These are phyloP conservation scores for Pseudoperonospora humuli DNA, from an alignment of 352 stramenopile genomes.

Conservation along the genomic window DNA sequence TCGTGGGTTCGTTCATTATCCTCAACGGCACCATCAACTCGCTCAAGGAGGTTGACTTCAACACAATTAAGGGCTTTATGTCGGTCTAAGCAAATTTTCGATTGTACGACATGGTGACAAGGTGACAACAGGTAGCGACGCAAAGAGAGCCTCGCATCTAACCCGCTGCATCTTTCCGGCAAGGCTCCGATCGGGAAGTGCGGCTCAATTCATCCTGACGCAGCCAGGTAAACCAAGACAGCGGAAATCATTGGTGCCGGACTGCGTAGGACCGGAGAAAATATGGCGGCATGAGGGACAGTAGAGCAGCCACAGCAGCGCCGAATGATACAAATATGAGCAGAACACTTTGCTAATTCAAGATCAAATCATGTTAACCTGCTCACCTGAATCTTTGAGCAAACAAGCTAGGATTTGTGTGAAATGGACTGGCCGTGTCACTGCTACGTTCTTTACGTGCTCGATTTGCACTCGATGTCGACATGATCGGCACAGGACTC, in stretches of 20 bases:
- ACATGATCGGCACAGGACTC: not conserved
- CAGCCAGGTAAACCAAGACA: slow-evolving; percentile 13
- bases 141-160: slow-evolving; percentile 8
- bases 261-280: slow-evolving; percentile 19
- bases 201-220: slow-evolving; percentile 18
- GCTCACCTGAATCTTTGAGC: slow-evolving; percentile 4
- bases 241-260: slow-evolving; percentile 4
- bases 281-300: slow-evolving; percentile 10
- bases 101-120: slow-evolving; percentile 9
- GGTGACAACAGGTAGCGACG: slow-evolving; percentile 17
- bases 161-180: slow-evolving; percentile 8
- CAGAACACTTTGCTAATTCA: slow-evolving; percentile 10
- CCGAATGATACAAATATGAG: slow-evolving; percentile 28
- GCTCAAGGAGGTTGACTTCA: slow-evolving; percentile 70
- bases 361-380: slow-evolving; percentile 7
- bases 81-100: slow-evolving; percentile 11
- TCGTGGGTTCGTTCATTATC: slow-evolving; percentile 91
- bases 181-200: slow-evolving; percentile 13
- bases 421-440: slow-evolving; percentile 8
- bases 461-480: slow-evolving; percentile 9
- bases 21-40: slow-evolving; percentile 91
- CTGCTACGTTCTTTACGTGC: slow-evolving; percentile 16
- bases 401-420: slow-evolving; percentile 6
- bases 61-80: slow-evolving; percentile 42
- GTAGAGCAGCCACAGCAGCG: slow-evolving; percentile 18